These are phyloP conservation scores for Alternaria gansuensis DNA, from an alignment of 2,329 filamentous ascomycete species.

Conservation along the genomic window DNA sequence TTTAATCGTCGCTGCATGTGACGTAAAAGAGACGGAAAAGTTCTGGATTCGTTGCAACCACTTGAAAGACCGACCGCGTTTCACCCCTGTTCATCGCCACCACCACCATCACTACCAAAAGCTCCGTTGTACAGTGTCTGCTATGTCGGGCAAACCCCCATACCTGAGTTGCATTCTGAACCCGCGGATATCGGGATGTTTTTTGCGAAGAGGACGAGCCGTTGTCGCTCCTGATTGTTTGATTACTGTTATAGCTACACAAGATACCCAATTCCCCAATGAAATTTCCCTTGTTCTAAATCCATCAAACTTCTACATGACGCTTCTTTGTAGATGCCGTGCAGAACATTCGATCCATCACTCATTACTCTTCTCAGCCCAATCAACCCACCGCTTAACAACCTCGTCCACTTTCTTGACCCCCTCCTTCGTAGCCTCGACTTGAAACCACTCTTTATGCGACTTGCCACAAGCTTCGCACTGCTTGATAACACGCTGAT, in stretches of 20 bases:
- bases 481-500: slow-evolving; percentile 65
- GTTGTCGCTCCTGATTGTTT: slow-evolving; percentile 22
- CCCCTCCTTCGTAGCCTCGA: slow-evolving; percentile 75
- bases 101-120: slow-evolving; percentile 23
- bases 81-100: slow-evolving; percentile 11
- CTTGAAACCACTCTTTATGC: slow-evolving; percentile 95
- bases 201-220: slow-evolving; percentile 11
- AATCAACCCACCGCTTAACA: slow-evolving; percentile 84
- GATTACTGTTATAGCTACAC: slow-evolving; percentile 33
- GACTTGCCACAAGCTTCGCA: slow-evolving; percentile 83
- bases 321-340: too few species aligned
- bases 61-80: slow-evolving; percentile 17
- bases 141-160: slow-evolving; percentile 30
- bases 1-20: slow-evolving; percentile 11
- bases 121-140: slow-evolving; percentile 39
- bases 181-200: slow-evolving; percentile 8
- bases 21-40: slow-evolving; percentile 36
- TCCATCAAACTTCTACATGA: background rate
- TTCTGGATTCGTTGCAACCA: slow-evolving; percentile 9
- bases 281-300: slow-evolving; percentile 15
- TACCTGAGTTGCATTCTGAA: slow-evolving; percentile 10
- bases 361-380: slow-evolving; percentile 67
- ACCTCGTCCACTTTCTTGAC: slow-evolving; percentile 75
- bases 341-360: background rate
- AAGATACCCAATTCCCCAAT: slow-evolving; percentile 45